phyloP scores from a whole-genome alignment of 345 rosid genomes.

The Boechera stricta region DNA sequence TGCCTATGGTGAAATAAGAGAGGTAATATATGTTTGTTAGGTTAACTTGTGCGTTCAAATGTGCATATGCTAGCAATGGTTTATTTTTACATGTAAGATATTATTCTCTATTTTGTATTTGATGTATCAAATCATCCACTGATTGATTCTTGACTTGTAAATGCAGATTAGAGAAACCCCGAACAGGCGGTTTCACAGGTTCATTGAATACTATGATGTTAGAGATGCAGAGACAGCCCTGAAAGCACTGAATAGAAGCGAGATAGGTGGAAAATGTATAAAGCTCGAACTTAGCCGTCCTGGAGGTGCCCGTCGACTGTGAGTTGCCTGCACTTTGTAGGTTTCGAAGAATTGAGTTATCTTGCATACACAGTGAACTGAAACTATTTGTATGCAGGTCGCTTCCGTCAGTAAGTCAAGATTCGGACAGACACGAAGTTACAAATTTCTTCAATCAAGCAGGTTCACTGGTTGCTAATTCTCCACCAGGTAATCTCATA shows the following conservation, averaged over 20 bases:
- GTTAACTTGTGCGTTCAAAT: neutral
- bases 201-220: constrained; percentile 92
- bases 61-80: constrained; percentile 14
- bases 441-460: constrained; percentile 69
- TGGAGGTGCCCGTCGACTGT: constrained; percentile 91
- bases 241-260: constrained; percentile 83
- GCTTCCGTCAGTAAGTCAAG: constrained; percentile 74
- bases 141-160: constrained; percentile 20
- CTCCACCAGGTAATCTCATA: constrained; percentile 78
- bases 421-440: constrained; percentile 76
- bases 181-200: constrained; percentile 86
- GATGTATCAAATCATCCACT: neutral
- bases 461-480: constrained; percentile 72
- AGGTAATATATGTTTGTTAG: constrained; percentile 52
- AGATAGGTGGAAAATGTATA: constrained; percentile 96
- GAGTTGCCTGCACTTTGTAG: constrained; percentile 40
- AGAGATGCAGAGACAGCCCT: constrained; percentile 94
- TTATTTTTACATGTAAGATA: neutral
- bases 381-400: constrained; percentile 53
- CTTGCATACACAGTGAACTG: constrained; percentile 15
- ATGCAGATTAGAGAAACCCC: constrained; percentile 97
- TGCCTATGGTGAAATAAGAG: constrained; percentile 91
- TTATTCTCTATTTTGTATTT: neutral
- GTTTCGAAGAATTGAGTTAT: constrained; percentile 6
- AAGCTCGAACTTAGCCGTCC: constrained; percentile 99